These are phyloP conservation scores for Ricinus communis DNA, from an alignment of 345 rosid species.

Conservation along the genomic window DNA sequence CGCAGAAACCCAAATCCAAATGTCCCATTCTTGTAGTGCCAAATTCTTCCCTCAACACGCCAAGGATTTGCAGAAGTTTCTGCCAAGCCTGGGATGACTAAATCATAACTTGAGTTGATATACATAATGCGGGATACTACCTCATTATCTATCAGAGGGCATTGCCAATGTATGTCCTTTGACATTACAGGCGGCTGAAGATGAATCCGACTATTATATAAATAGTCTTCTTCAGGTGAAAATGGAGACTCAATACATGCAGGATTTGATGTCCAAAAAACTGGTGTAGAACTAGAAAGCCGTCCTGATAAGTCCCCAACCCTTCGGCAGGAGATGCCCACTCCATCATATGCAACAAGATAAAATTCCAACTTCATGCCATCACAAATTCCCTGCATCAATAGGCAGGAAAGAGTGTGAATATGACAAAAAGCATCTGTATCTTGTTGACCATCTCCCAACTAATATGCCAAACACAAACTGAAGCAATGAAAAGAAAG, in stretches of 20 bases:
- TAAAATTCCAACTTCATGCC: constrained; percentile 67
- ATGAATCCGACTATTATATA: constrained; percentile 54
- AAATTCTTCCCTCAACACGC: constrained; percentile 72
- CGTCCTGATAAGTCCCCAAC: constrained; percentile 54
- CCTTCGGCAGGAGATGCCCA: constrained; percentile 70
- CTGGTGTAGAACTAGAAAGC: constrained; percentile 46
- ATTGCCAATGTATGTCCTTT: constrained; percentile 18
- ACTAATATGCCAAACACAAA: not conserved
- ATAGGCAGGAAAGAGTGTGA: constrained; percentile 27
- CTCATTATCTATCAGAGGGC: constrained; percentile 25
- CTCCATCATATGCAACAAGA: constrained; percentile 70
- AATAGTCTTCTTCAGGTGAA: constrained; percentile 50
- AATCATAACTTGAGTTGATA: constrained; percentile 63
- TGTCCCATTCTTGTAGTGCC: constrained; percentile 71
- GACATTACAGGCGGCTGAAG: constrained; percentile 33
- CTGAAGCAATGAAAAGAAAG: not conserved
- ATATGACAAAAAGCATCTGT: not conserved
- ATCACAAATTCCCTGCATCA: constrained; percentile 66
- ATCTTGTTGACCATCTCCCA: constrained; percentile 14
- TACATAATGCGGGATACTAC: constrained; percentile 49
- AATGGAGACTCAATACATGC: constrained; percentile 44
- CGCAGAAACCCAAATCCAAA: constrained; percentile 80
- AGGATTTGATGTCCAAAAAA: constrained; percentile 72
- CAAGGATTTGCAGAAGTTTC: constrained; percentile 36
- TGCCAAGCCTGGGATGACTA: constrained; percentile 42